These are phyloP conservation scores for Neurospora sp. DNA, from an alignment of 495 filamentous ascomycete genomes.

Conservation along the genomic window DNA sequence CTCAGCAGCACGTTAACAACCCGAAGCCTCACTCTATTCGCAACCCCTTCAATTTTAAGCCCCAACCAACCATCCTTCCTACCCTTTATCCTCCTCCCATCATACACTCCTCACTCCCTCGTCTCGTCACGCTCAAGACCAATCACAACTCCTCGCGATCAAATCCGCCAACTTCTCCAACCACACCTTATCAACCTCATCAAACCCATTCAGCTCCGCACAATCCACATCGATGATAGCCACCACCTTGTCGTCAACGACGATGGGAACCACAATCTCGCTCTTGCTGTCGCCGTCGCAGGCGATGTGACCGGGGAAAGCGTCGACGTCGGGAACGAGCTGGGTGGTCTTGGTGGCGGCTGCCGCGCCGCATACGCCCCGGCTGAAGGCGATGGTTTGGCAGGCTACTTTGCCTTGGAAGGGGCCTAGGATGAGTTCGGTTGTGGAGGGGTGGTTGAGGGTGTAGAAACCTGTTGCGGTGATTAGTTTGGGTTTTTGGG, in stretches of 20 bases:
- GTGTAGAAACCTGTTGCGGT: conserved; percentile 61
- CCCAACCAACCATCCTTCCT: neutral
- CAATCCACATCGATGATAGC: conserved; percentile 90
- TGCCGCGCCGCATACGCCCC: conserved; percentile 77
- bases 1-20: too few species aligned
- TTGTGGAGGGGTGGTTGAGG: conserved; percentile 42
- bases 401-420: conserved; percentile 87
- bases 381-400: conserved; percentile 69
- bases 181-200: conserved; percentile 57
- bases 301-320: conserved; percentile 83
- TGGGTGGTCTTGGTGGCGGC: conserved; percentile 54
- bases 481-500: neutral
- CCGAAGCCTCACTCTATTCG: too few species aligned
- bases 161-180: conserved; percentile 62
- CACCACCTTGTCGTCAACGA: conserved; percentile 47
- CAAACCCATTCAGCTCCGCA: conserved; percentile 58
- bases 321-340: conserved; percentile 62
- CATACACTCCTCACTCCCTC: neutral
- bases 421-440: conserved; percentile 66
- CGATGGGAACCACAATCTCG: conserved; percentile 85
- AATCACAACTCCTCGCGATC: conserved; percentile 61
- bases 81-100: neutral
- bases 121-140: conserved; percentile 32
- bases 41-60: too few species aligned
- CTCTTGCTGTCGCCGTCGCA: conserved; percentile 75